Percentiles rank a stretch among this genome's conserved stretches.
Conservation (phyloP, 1,284 basidiomycete genomes). For the Apiotrichum domesticum region DNA sequence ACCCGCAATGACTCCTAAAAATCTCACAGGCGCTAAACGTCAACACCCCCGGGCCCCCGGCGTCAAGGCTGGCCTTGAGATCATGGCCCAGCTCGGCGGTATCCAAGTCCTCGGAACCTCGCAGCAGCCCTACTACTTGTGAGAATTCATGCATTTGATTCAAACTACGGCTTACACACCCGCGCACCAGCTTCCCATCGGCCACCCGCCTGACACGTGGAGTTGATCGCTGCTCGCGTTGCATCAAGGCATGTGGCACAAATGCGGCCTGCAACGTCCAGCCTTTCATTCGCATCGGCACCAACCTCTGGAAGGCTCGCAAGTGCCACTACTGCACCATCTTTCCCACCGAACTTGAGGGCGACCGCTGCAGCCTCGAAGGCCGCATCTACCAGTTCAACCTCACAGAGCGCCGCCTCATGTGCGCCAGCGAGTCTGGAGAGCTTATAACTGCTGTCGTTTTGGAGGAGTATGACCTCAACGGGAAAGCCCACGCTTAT, state of each 20-base stretch:
- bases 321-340: constrained; percentile 10
- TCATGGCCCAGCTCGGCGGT: constrained; percentile 12
- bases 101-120: constrained; percentile 8
- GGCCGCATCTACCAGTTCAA: constrained; percentile 3
- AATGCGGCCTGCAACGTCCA: constrained; percentile 10
- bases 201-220: constrained; percentile 2
- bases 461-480: neutral
- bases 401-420: neutral
- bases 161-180: neutral
- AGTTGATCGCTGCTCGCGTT: constrained; percentile 10
- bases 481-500: neutral
- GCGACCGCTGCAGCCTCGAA: constrained; percentile 8
- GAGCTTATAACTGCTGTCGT: neutral
- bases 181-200: constrained; percentile 6
- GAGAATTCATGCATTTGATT: neutral
- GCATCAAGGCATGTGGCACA: constrained; percentile 1
- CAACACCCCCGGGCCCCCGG: constrained; percentile 1
- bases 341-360: constrained; percentile 5
- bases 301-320: constrained; percentile 4
- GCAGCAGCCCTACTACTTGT: constrained; percentile 10
- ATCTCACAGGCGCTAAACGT: constrained; percentile 3
- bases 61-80: constrained; percentile 8
- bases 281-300: constrained; percentile 1
- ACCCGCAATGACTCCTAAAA: constrained; percentile 2
- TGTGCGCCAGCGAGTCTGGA: neutral